Conservation (phyloP, 1,139 yeast species). For the Hansenula sp. region DNA sequence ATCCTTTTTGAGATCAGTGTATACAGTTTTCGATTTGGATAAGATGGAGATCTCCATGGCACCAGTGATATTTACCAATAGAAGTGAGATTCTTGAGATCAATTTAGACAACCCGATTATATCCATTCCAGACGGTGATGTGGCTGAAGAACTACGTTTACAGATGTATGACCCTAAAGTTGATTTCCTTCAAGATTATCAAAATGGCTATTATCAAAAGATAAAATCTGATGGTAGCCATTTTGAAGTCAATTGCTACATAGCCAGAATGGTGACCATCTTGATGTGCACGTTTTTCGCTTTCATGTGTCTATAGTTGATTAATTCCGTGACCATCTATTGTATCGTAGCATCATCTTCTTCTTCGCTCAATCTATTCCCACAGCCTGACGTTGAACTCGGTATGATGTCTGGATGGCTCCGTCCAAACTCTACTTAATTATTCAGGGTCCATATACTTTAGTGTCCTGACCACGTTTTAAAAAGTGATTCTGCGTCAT, state of each 20-base stretch:
- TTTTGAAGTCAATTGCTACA: neutral
- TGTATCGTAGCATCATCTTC: no score
- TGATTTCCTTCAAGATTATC: conserved; percentile 15
- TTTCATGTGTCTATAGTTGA: no score
- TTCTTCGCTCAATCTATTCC: no score
- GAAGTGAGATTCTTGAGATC: conserved; percentile 2
- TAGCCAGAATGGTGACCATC: no score
- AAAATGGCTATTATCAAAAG: conserved; percentile 10
- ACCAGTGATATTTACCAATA: conserved; percentile 32
- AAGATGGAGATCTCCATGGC: conserved; percentile 58
- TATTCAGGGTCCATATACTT: no score
- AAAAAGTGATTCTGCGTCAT: no score
- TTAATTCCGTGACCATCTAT: no score
- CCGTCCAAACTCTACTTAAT: no score
- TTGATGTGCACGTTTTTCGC: no score
- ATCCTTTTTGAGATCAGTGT: conserved; percentile 58
- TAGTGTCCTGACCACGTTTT: no score
- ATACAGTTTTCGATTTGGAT: conserved; percentile 68
- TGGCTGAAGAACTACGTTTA: conserved; percentile 6
- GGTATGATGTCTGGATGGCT: no score
- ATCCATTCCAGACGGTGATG: conserved; percentile 1
- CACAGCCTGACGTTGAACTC: no score
- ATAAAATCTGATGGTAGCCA: neutral
- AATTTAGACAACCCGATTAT: neutral
- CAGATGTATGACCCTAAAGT: conserved; percentile 9